Evolutionary conservation across 2,329 filamentous ascomycete genomes (phyloP), one percentile per base, ranked within the genome.

Genomic region (Phialocephala subalpina): DNA sequence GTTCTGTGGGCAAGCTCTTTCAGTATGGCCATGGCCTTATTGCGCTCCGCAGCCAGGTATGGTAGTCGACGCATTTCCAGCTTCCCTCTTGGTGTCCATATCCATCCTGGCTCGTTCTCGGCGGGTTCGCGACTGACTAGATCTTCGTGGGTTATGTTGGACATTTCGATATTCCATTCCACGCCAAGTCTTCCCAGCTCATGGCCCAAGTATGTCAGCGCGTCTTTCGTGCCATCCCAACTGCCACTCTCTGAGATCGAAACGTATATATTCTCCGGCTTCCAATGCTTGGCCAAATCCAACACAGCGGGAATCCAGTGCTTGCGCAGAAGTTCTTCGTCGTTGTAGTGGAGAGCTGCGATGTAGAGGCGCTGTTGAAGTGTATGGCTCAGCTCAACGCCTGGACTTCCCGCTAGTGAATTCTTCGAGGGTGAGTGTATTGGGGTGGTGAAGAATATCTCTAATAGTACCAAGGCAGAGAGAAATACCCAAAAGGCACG

Each of bases 171-270:
- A 27, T 35, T 64, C 18, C 57, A 65, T 22, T 67, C 47, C 3
- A 91, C 84, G 1, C 83, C 82, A n/a, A 86, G 71, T 16, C 75
- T 74, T 6, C 81, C 85, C 11, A 92, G 79, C 63, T 84, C 77
- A 1, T 68, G 70, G 64, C 90, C 88, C 38, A 93, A 79, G 27
- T 84, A 80, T 29, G 76, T 78, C 69, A 93, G 78, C 9, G 84
- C 85, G 18, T 79, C 82, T 75, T 92, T 92, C n/a, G 86, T 91
- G 64, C 88, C 81, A 75, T 93, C 91, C 80, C 85, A 89, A 74
- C 88, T 91, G 6, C 90, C 90, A 72, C 87, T 90, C 76, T 92
- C 90, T 67, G 86, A 85, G 33, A 92, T 83, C 67, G 86, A 87
- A 47, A 93, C 83, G 73, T 85, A 92, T 1, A 92, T 84, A 72